Evolutionary conservation across 2,329 filamentous ascomycete species (phyloP).

Genomic region (Ceratocystis diversiconidia): DNA sequence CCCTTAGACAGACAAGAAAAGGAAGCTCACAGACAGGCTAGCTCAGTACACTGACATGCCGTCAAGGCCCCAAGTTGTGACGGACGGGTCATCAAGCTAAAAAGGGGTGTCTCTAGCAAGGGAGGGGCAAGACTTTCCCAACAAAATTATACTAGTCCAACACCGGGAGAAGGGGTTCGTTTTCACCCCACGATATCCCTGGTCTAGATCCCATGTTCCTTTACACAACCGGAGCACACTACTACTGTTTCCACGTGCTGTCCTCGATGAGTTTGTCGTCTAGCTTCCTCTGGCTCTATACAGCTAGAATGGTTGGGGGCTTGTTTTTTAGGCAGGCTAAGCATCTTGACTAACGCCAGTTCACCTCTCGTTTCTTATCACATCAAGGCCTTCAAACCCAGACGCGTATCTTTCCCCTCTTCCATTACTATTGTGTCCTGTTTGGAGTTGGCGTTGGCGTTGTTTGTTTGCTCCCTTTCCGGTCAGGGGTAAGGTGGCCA

Average conservation of each 20-base stretch:
- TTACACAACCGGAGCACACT: not conserved
- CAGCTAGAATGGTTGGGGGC: not conserved
- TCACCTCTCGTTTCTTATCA: not conserved
- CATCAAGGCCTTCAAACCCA: not conserved
- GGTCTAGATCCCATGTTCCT: not conserved
- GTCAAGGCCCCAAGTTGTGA: conserved; percentile 7
- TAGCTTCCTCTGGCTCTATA: not conserved
- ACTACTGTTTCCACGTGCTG: not conserved
- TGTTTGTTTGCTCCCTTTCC: not conserved
- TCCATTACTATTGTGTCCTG: not conserved
- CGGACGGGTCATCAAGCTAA: not conserved
- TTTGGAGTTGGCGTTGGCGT: not conserved
- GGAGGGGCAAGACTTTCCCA: too few species aligned
- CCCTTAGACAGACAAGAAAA: not conserved
- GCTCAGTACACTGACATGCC: conserved; percentile 6
- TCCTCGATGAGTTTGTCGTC: not conserved
- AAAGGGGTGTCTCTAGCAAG: not conserved
- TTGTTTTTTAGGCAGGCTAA: not conserved
- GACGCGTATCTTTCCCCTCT: not conserved
- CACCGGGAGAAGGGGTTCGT: not conserved
- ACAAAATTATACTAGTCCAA: not conserved
- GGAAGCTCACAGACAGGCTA: conserved; percentile 11
- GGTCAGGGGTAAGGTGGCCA: not conserved
- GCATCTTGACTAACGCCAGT: not conserved
- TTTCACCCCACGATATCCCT: not conserved